Base-by-base conservation (phyloP, 805 yeast genomes). In the Ogataea saltuana region DNA sequence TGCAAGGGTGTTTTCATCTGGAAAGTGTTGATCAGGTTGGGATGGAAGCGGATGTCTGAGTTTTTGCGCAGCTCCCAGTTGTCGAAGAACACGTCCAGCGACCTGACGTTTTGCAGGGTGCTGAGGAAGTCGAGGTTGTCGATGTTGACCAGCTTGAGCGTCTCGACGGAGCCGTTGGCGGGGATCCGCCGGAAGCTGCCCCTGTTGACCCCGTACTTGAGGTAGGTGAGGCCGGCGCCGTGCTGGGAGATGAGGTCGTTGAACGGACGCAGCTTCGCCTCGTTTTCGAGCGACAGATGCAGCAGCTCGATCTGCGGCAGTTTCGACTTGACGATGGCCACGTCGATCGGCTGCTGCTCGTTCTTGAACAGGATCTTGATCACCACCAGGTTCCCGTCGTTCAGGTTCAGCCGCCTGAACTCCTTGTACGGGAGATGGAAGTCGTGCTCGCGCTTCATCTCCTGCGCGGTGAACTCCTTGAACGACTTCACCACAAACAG, bases 381-480 rank as follows among this genome's bases (percentile, higher is more conserved):
- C 16, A 60, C 63, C 17, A 60, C 63, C 28, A 60, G 46, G 33
- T 56, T 59, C 23, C 64, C 64, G 46, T 59, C 55, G 25, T 53
- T 55, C 23, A 60, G 42, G 33, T 58, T 55, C 29, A 60, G 44
- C 29, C 64, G 47, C 41, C 55, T 58, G 39, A 60, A 60, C 33
- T 60, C 64, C 37, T 60, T 60, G 32, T 60, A 59, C 17, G 64
- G 64, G 30, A 60, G 49, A 51, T 60, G 64, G 42, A 60, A 60
- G 46, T 60, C 64, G 41, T 59, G 64, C 39, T 59, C 63, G 25
- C 50, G 54, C 41, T 59, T 60, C 63, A 59, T 56, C 42, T 60
- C 64, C 35, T 58, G 59, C 17, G 51, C 50, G 4, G 62, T 58
- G 30, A 55, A 60, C 45, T 59, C 63, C 32, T 58, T 59, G 34